Base-by-base conservation (phyloP, 768 basidiomycete species). In the Nidularia pulvinata region DNA sequence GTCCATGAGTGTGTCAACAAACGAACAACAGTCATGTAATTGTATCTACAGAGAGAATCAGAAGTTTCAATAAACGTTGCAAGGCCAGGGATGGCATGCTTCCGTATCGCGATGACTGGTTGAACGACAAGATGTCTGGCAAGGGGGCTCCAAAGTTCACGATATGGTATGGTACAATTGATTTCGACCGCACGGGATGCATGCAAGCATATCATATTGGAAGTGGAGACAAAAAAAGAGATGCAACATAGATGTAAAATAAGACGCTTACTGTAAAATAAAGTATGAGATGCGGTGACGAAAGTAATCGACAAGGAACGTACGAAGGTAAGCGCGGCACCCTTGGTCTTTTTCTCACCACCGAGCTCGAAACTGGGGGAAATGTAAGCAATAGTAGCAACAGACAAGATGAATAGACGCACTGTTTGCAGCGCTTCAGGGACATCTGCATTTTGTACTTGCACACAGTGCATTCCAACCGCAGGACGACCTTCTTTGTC, bases 291-390 rank as follows among this genome's bases (percentile, higher is more conserved):
- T 22, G 43, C 33, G 33, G 49, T 33, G 7, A 51, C 6, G 1
- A 25, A 32, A 13, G 30, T 10, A 6, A 53, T 16, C 9, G 34
- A 34, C 32, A 47, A 16, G 19, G 36, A 13, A 90, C 92, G 64
- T 73, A 94, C 92, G 85, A 95, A 95, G 69, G 84, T 85, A 65
- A 95, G 90, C 57, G 93, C 95, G 64, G 93, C 93, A 75, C 94
- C 93, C 85, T 95, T 95, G 64, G 93, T 95, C 90, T 98, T 98
- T 87, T 98, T 99, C 85, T 99, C 97, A 71, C 97, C 97, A 74
- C 97, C 96, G 51, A 98, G 89, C 80, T 98, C 96, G 82, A 99
- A 98, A 82, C 93, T 93, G 61, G 19, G n/a, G 10, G 14, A 50
- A 49, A 6, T 46, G 37, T 42, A 4, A 33, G 33, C 7, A 6